Base-by-base conservation (phyloP, 1,284 basidiomycete species). In the Cutaneotrichosporon sp. region DNA sequence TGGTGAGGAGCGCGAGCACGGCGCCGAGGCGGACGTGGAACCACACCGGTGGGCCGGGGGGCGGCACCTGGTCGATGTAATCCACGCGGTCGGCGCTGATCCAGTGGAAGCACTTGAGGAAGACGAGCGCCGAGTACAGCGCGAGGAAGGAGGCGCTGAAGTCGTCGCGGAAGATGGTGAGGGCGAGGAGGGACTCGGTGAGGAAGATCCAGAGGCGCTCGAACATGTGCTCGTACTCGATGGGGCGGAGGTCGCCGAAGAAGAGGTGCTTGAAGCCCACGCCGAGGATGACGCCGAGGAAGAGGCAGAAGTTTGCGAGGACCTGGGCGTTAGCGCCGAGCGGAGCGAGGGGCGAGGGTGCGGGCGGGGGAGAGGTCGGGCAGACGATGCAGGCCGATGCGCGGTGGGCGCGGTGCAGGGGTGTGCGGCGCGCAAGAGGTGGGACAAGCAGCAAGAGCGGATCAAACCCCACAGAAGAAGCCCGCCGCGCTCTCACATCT, bases 21-120 rank as follows among this genome's bases (percentile, higher is more conserved):
- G 84, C 81, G 38, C 85, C 81, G 83, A 97, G 89, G 47, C 97
- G 86, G 50, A 91, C 72, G 77, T 98, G 95, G 80, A 97, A 97
- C 29, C 89, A 77, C 20, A 84, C 75, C 3, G 90, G 84, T 24
- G 95, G 89, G 9, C 91, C 89, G 31, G 93, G 90, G 75, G 91
- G 89, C 33, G 91, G 88, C 59, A 90, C 84, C 82, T 99, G 97
- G 73, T 99, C 97, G 91, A 99, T 97, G 84, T 91, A 95, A 85
- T 99, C 97, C 56, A 99, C 90, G 47, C 97, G 86, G 76, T 98
- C 95, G 3, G 88, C 87, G 61, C 93, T 87, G 33, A 99, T 85
- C 95, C 95, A 98, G 78, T 99, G 97, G 79, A 99, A 99, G 59
- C 92, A 93, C 77, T 98, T 98, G 70, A 98, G 85, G 71, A 97